Conservation (phyloP, 208 protist species). For the Phytomonas sp. region DNA sequence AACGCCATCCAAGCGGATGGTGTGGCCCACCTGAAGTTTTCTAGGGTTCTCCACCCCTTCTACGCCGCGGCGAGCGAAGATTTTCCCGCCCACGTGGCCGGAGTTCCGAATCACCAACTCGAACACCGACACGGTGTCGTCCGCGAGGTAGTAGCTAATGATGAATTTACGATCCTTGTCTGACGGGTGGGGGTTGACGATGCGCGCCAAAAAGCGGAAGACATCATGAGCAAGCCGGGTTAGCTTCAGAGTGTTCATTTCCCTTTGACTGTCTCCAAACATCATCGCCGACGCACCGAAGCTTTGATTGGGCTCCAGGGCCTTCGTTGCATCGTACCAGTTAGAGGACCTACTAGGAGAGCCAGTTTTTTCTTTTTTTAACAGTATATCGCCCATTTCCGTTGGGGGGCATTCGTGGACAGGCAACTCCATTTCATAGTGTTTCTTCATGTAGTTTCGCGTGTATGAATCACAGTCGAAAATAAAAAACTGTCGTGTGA, state of each 20-base stretch:
- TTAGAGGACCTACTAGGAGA: not conserved
- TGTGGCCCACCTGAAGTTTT: constrained; percentile 67
- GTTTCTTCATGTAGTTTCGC: constrained; percentile 63
- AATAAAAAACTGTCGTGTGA: constrained; percentile 75
- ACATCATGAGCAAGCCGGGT: constrained; percentile 81
- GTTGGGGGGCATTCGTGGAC: constrained; percentile 22
- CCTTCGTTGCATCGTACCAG: not conserved
- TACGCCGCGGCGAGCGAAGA: constrained; percentile 76
- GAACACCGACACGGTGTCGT: constrained; percentile 92
- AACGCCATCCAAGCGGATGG: constrained; percentile 45
- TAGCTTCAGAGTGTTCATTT: constrained; percentile 79
- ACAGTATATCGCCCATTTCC: constrained; percentile 32
- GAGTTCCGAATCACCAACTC: constrained; percentile 88
- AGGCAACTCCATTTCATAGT: constrained; percentile 31
- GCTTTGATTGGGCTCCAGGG: constrained; percentile 8
- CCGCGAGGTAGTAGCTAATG: constrained; percentile 91
- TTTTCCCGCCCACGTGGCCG: constrained; percentile 91
- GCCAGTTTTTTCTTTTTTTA: constrained; percentile 9
- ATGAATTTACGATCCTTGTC: constrained; percentile 80
- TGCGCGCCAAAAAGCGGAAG: constrained; percentile 82
- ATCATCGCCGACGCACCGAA: constrained; percentile 67
- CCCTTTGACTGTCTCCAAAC: constrained; percentile 35
- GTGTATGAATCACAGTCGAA: constrained; percentile 94
- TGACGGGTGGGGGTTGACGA: constrained; percentile 34
- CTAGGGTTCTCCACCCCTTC: constrained; percentile 43